phyloP scores from a whole-genome alignment of 768 basidiomycete species.

The Psilocybe tampanensis region DNA sequence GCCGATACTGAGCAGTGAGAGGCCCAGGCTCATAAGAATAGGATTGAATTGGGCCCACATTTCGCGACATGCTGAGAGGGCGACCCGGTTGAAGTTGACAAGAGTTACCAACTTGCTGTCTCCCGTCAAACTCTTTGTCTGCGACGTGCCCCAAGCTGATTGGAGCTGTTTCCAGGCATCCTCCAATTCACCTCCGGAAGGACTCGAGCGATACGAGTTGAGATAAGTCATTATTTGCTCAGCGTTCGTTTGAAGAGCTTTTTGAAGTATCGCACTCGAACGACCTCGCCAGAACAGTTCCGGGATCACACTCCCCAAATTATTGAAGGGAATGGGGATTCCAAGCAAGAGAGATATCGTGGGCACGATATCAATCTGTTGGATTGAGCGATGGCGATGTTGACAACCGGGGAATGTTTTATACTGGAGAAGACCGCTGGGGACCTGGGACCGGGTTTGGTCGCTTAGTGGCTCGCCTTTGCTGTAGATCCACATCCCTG shows the following conservation, averaged over 20 bases:
- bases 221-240: conserved; percentile 80
- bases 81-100: conserved; percentile 57
- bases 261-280: conserved; percentile 41
- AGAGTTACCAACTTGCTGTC: conserved; percentile 40
- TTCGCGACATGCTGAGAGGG: conserved; percentile 71
- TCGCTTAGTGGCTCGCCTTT: conserved; percentile 59
- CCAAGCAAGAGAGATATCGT: conserved; percentile 89
- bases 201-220: conserved; percentile 69
- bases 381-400: conserved; percentile 61
- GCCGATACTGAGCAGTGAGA: conserved; percentile 60
- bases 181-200: conserved; percentile 75
- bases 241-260: conserved; percentile 71
- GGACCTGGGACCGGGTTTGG: conserved; percentile 28
- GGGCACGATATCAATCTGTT: conserved; percentile 94
- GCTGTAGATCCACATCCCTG: conserved; percentile 92
- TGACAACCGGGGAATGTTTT: conserved; percentile 62
- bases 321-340: conserved; percentile 93
- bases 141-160: conserved; percentile 42
- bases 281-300: conserved; percentile 77
- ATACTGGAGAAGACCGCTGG: conserved; percentile 53
- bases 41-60: conserved; percentile 97
- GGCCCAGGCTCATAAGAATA: conserved; percentile 72
- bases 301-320: conserved; percentile 89
- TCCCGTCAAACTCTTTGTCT: conserved; percentile 16
- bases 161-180: conserved; percentile 58